Evolutionary conservation across 306 rosid genomes (phyloP), one percentile per base, ranked within the genome.

Genomic region (Luffa acutangula): DNA sequence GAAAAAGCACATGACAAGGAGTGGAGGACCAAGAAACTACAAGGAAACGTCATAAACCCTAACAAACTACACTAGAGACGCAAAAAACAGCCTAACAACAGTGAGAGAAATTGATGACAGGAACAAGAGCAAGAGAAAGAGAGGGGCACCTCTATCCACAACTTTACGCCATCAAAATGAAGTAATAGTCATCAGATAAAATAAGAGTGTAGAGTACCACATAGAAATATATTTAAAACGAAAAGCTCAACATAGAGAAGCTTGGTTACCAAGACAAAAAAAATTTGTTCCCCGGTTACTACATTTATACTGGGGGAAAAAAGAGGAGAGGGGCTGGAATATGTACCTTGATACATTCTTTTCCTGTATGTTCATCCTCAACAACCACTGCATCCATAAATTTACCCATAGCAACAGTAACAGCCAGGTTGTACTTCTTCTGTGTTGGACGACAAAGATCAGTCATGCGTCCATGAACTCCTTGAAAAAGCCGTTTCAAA

Each of bases 341-440:
- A 14, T 17, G 76, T 75, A 96, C 99, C 99, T 96, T 96, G 85
- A 96, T 96, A 87, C 99, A 96, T 87, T 96, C 99, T 91, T 93
- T 96, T 88, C 98, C 99, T 4, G 99, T 96, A 71, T 89, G 92
- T 82, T 96, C 99, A 82, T 96, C 96, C 75, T 96, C 94, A 70
- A 96, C 99, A 49, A 96, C 97, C 17, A 93, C 99, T 74, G 98
- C 99, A 86, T 96, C 99, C 99, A 96, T 96, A 85, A 96, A 96
- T 87, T 81, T 96, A 85, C 99, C 99, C 99, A 96, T 93, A 39
- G 98, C 98, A 89, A 96, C 98, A 81, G 99, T 96, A 82, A 96
- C 93, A 70, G 99, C 96, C 21, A 96, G 93, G 85, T 96, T 96
- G 85, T 90, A 96, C 88, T 91, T 96, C 87, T 93, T 90, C 85